These are phyloP conservation scores for Aspergillus felis DNA, from an alignment of 2,329 filamentous ascomycete genomes.

Conservation along the genomic window DNA sequence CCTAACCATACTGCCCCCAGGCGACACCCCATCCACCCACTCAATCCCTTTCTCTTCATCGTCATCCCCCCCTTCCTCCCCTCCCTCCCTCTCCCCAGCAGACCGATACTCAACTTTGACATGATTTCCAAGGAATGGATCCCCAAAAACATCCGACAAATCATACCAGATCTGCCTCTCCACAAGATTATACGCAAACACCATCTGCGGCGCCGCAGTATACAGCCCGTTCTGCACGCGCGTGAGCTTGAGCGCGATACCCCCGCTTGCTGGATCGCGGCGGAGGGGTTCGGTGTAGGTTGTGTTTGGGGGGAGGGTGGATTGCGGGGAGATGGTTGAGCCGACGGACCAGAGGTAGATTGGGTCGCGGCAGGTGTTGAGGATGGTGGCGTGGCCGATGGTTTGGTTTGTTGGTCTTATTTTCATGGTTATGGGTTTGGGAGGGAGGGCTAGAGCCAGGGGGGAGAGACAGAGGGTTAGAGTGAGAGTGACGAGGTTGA, in stretches of 20 bases:
- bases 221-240: slow-evolving; percentile 31
- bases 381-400: slow-evolving; percentile 31
- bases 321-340: slow-evolving; percentile 18
- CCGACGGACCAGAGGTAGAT: slow-evolving; percentile 40
- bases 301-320: slow-evolving; percentile 17
- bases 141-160: slow-evolving; percentile 43
- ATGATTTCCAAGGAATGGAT: slow-evolving; percentile 34
- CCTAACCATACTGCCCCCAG: slow-evolving; percentile 28
- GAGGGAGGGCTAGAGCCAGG: not conserved
- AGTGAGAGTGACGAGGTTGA: slow-evolving; percentile 3
- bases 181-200: slow-evolving; percentile 41
- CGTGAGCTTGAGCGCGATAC: slow-evolving; percentile 43
- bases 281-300: slow-evolving; percentile 35
- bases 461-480: not conserved
- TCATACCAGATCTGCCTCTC: slow-evolving; percentile 37
- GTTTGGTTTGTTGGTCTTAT: slow-evolving; percentile 1
- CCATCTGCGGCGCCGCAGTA: slow-evolving; percentile 32
- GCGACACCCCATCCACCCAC: slow-evolving; percentile 32
- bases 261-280: slow-evolving; percentile 31
- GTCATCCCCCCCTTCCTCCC: slow-evolving; percentile 4
- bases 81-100: no score
- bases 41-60: slow-evolving; percentile 21
- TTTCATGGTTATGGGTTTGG: no score
- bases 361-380: slow-evolving; percentile 30
- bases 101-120: slow-evolving; percentile 15